Conservation (phyloP, 352 stramenopile genomes). For the Pythium aphanidermatum region DNA sequence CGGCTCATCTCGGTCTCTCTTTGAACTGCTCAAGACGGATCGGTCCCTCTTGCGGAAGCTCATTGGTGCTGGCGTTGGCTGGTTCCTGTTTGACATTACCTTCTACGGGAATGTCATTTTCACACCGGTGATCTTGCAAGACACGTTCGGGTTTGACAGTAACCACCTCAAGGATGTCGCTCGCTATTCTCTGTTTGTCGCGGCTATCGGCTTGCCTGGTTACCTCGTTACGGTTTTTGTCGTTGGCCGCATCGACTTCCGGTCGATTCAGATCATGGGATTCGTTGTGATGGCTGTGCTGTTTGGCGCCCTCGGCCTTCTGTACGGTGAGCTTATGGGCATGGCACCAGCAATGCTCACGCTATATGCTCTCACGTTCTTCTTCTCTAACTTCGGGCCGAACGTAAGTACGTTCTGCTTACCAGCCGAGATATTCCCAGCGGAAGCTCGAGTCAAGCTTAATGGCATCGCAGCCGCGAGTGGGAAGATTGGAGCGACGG, state of each 20-base stretch:
- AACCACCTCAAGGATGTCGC: conserved; percentile 51
- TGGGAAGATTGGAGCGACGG: conserved; percentile 63
- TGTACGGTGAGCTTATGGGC: conserved; percentile 43
- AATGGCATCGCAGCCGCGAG: conserved; percentile 72
- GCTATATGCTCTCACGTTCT: conserved; percentile 78
- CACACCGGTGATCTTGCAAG: conserved; percentile 72
- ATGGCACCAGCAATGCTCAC: conserved; percentile 42
- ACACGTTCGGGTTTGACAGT: conserved; percentile 55
- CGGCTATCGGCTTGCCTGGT: conserved; percentile 60
- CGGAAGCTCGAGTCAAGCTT: conserved; percentile 67
- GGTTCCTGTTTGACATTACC: conserved; percentile 90
- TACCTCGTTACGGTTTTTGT: conserved; percentile 60
- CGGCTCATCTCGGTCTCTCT: conserved; percentile 16
- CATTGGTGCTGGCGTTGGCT: conserved; percentile 78
- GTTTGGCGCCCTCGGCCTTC: conserved; percentile 50
- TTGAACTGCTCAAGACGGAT: conserved; percentile 26
- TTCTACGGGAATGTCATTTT: conserved; percentile 91
- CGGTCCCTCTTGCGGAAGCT: conserved; percentile 38
- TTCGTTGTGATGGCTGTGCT: conserved; percentile 66
- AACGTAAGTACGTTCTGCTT: conserved; percentile 86
- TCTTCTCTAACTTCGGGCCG: conserved; percentile 87
- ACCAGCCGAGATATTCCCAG: conserved; percentile 69
- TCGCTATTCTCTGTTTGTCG: conserved; percentile 62
- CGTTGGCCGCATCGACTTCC: conserved; percentile 64
- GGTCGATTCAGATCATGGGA: conserved; percentile 75